A percentile compares a stretch with the other conserved stretches of the same genome.
Conservation (phyloP, 192 early-diverging fungal genomes). For the Rhizophlyctis rosea region DNA sequence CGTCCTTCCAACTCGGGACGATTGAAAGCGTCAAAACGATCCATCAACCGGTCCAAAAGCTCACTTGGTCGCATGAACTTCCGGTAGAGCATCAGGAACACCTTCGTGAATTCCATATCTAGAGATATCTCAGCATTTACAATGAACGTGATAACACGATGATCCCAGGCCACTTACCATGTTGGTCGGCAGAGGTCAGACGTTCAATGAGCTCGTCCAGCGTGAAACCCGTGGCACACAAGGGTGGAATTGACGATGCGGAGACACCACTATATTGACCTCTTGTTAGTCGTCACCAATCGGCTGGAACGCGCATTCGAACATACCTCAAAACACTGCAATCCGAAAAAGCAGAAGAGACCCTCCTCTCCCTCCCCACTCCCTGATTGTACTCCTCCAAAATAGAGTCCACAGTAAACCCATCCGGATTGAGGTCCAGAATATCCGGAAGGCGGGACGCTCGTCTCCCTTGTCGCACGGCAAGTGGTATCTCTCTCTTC, state of each 20-base stretch:
- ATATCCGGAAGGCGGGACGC: background rate
- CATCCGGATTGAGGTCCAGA: background rate
- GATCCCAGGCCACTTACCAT: slow-evolving; percentile 33
- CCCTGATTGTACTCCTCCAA: slow-evolving; percentile 6
- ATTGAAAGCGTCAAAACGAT: slow-evolving; percentile 35
- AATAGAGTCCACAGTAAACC: background rate
- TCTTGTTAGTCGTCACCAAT: background rate
- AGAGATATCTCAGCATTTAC: background rate
- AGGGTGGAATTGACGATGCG: background rate
- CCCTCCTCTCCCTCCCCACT: slow-evolving; percentile 6
- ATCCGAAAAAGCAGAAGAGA: slow-evolving; percentile 10
- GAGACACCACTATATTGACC: background rate
- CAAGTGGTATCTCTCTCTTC: background rate
- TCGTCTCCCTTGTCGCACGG: background rate
- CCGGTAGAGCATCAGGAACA: slow-evolving; percentile 39
- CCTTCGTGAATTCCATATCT: slow-evolving; percentile 45
- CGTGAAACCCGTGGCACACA: slow-evolving; percentile 27
- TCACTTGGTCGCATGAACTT: slow-evolving; percentile 43
- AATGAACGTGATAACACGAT: slow-evolving; percentile 6
- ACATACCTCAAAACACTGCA: slow-evolving; percentile 6
- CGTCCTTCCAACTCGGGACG: slow-evolving; percentile 6
- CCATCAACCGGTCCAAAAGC: slow-evolving; percentile 41
- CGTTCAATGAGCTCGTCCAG: slow-evolving; percentile 38
- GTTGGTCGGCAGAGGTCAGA: slow-evolving; percentile 27
- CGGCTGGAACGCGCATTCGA: background rate